Evolutionary conservation across 1,284 basidiomycete species (phyloP).

Genomic region (Ceratobasidium sp.): DNA sequence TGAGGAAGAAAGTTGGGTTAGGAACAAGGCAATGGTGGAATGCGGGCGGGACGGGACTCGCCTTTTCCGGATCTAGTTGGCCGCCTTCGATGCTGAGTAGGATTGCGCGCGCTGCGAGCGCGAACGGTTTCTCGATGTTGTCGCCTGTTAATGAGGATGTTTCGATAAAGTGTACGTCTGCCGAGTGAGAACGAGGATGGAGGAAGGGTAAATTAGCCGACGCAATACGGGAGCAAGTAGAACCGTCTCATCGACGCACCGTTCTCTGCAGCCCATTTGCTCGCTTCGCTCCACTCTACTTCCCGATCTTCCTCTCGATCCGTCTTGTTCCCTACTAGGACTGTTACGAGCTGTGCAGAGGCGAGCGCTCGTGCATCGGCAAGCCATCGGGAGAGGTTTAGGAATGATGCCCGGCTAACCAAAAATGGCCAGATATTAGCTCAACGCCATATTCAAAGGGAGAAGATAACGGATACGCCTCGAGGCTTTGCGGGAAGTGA

Average conservation of each 20-base stretch:
- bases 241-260: slow-evolving; percentile 62
- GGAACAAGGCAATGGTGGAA: not conserved
- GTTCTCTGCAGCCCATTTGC: slow-evolving; percentile 94
- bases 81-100: slow-evolving; percentile 95
- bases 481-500: slow-evolving; percentile 30
- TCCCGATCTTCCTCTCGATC: slow-evolving; percentile 94
- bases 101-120: slow-evolving; percentile 90
- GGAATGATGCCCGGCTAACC: slow-evolving; percentile 66
- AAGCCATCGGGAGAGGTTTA: slow-evolving; percentile 87
- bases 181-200: not conserved
- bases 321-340: slow-evolving; percentile 95
- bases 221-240: slow-evolving; percentile 40
- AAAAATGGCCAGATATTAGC: not conserved
- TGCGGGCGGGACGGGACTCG: slow-evolving; percentile 1
- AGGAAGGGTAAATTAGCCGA: not conserved
- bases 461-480: slow-evolving; percentile 4
- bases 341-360: slow-evolving; percentile 87
- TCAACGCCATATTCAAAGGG: not conserved
- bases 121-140: slow-evolving; percentile 94
- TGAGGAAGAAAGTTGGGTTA: not conserved
- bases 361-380: slow-evolving; percentile 87
- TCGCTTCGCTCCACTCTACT: slow-evolving; percentile 94
- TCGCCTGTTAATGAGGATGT: slow-evolving; percentile 92
- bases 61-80: slow-evolving; percentile 88
- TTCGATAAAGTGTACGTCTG: slow-evolving; percentile 93